Conservation (phyloP, 2,329 filamentous ascomycete species). For the Sporothrix dimorphospora region DNA sequence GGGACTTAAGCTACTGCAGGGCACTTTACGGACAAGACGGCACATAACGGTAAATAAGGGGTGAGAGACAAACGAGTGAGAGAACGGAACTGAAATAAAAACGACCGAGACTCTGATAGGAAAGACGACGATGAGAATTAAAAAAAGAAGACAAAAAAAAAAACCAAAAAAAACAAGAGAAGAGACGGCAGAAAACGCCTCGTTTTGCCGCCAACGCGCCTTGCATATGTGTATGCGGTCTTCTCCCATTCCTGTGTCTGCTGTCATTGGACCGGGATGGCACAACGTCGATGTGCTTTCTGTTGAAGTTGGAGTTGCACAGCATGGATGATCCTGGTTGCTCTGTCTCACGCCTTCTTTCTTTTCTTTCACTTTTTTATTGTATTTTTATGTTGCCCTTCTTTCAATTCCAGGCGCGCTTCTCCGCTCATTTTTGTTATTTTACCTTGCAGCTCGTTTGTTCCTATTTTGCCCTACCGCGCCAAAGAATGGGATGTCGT, state of each 20-base stretch:
- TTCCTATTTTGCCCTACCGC: neutral
- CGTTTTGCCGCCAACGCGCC: neutral
- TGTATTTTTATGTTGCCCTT: neutral
- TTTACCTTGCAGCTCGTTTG: neutral
- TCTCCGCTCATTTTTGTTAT: no score
- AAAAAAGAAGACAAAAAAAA: neutral
- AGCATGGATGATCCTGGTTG: constrained; percentile 10
- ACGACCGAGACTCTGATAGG: no score
- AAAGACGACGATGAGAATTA: neutral
- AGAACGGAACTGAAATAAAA: neutral
- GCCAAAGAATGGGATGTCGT: neutral
- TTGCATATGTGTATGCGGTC: neutral
- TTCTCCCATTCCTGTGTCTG: neutral
- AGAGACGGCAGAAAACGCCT: neutral
- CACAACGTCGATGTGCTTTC: neutral
- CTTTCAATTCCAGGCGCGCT: neutral
- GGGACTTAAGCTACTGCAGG: neutral
- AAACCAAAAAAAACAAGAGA: neutral
- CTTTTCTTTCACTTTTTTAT: neutral
- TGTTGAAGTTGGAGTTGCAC: constrained; percentile 3
- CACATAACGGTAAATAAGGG: neutral
- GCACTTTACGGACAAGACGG: neutral
- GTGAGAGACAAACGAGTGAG: no score
- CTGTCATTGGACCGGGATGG: constrained; percentile 5
- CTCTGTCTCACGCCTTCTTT: neutral